These are phyloP conservation scores for Capsicum rhomboideum DNA, from an alignment of 257 asterid genomes.

Conservation along the genomic window DNA sequence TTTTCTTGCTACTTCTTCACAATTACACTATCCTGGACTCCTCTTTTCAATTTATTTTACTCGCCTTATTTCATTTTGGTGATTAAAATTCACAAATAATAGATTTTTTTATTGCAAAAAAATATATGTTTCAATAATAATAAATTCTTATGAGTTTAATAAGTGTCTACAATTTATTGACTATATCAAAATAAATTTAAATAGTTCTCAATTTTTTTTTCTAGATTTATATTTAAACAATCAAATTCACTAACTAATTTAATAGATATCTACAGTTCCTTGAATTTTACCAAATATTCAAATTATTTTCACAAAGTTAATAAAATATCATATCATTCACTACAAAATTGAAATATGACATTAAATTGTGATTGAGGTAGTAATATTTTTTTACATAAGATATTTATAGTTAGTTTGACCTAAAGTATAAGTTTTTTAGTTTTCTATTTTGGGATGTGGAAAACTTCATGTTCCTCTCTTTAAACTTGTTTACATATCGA, in stretches of 20 bases:
- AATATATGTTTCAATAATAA: background rate
- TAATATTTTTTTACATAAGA: background rate
- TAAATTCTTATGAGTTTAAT: background rate
- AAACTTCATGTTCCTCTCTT: too few relatives aligned
- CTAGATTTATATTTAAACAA: background rate
- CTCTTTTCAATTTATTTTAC: too few relatives aligned
- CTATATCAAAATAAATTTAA: background rate
- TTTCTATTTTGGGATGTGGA: too few relatives aligned
- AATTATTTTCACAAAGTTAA: background rate
- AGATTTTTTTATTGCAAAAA: background rate
- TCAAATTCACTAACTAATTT: background rate
- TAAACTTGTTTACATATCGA: too few relatives aligned
- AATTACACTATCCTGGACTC: background rate
- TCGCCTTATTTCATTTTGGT: background rate
- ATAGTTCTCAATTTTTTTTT: background rate
- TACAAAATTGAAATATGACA: background rate
- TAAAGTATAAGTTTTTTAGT: too few relatives aligned
- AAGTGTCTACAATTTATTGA: background rate
- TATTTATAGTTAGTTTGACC: background rate
- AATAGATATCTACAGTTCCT: background rate
- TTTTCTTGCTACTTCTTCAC: background rate
- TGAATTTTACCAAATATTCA: background rate
- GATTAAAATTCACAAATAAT: background rate
- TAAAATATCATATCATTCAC: background rate
- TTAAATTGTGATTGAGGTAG: background rate